Evolutionary conservation across 441 rosid species (phyloP), one percentile per base, ranked within the genome.

Genomic region (Eutrema salsugineum): DNA sequence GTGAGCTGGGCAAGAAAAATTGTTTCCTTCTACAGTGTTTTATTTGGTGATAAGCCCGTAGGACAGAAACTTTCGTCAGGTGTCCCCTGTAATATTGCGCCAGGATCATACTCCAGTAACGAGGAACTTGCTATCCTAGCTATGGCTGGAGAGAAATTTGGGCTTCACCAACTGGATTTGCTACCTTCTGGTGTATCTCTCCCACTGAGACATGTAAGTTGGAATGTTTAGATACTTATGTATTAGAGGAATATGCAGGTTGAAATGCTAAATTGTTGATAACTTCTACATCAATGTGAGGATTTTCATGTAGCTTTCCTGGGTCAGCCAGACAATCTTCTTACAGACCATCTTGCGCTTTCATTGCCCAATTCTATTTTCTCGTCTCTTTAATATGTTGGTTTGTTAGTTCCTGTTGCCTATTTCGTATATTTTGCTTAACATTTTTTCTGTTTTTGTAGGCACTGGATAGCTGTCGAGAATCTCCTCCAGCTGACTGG

Each of bases 91-190:
- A 87, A 85, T 71, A 71, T 91, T 75, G 89, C 97, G 32, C 30
- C 66, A 16, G 99, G 99, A 61, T 93, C 98, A 66, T 87, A 79
- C 78, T 71, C 87, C 80, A 83, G 83, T 43, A 76, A 71, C 65
- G 99, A 91, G 87, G 97, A 96, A 80, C 89, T 91, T 36, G 79
- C 93, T 20, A 83, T 96, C 74, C 81, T 96, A 85, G 96, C 97
- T 75, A 93, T 96, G 99, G 97, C 85, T 46, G 99, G 98, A 67
- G 99, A 96, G 83, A 91, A 79, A 81, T 96, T 96, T 86, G 98
- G 99, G 73, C 85, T 88, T 66, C 91, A 84, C 57, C 97, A 93
- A 64, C 86, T 96, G 63, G 98, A 96, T 84, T 79, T 82, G 65
- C 83, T 96, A 79, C 97, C 99, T 76, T 78, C 85, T 62, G 99